A percentile compares a stretch with the other conserved stretches of the same genome.
phyloP scores from a whole-genome alignment of 1,139 yeast genomes.

The Lodderomyces jiufengensis region DNA sequence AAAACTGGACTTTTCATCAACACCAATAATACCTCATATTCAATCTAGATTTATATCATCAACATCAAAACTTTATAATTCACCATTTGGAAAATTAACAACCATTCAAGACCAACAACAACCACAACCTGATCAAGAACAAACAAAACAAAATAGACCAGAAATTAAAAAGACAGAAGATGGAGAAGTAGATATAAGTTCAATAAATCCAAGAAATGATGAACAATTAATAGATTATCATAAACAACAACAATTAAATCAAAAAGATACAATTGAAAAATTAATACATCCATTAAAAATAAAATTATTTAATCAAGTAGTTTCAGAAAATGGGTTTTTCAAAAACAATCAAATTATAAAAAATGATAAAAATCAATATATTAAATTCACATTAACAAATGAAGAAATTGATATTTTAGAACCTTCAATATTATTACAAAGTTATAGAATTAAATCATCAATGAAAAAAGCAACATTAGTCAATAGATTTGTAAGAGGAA shows the following conservation, averaged over 20 bases:
- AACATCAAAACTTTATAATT: neutral
- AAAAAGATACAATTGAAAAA: constrained; percentile 31
- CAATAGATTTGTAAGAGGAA: constrained; percentile 68
- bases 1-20: no score
- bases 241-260: constrained; percentile 21
- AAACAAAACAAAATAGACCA: constrained; percentile 8
- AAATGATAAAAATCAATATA: constrained; percentile 47
- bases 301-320: constrained; percentile 58
- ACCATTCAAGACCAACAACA: constrained; percentile 4
- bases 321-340: constrained; percentile 68
- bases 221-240: constrained; percentile 33
- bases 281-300: constrained; percentile 71
- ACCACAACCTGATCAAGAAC: neutral
- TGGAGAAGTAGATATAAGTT: constrained; percentile 6
- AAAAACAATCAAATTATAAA: constrained; percentile 56
- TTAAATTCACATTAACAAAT: constrained; percentile 49
- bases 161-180: constrained; percentile 12
- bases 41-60: no score
- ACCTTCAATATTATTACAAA: constrained; percentile 76
- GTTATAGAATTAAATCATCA: constrained; percentile 78
- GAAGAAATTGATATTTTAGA: constrained; percentile 76
- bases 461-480: constrained; percentile 86
- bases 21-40: no score
- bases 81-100: constrained; percentile 7
- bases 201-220: constrained; percentile 30